Evolutionary conservation across 129 eudicot genomes (phyloP).

Genomic region (Pseudognaphalium luteoalbum): DNA sequence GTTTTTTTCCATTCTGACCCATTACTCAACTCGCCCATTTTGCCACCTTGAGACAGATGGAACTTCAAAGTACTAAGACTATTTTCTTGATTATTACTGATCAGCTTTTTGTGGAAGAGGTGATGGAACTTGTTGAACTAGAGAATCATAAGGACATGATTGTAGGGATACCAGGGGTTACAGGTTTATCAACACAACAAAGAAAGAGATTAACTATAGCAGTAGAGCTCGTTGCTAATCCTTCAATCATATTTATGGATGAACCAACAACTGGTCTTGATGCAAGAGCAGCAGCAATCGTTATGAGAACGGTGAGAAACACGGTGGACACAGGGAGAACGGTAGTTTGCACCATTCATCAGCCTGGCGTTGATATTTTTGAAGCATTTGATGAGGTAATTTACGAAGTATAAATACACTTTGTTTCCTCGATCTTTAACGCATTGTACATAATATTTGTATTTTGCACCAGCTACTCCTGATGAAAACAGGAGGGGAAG

Average conservation of each 20-base stretch:
- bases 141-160: conserved; percentile 34
- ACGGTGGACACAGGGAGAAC: conserved; percentile 56
- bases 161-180: conserved; percentile 48
- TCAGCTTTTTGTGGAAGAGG: conserved; percentile 46
- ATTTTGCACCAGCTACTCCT: conserved; percentile 33
- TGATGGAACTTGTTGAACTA: conserved; percentile 48
- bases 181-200: conserved; percentile 51
- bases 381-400: conserved; percentile 57
- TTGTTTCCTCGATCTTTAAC: not conserved
- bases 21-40: not conserved
- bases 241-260: conserved; percentile 58
- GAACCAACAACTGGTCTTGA: conserved; percentile 62
- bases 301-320: conserved; percentile 55
- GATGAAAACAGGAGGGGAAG: conserved; percentile 51
- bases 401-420: not conserved
- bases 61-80: not conserved
- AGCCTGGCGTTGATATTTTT: conserved; percentile 53
- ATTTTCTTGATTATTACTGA: not conserved
- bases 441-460: not conserved
- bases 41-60: not conserved
- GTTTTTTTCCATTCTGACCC: not conserved
- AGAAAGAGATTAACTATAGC: conserved; percentile 55
- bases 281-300: conserved; percentile 63
- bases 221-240: conserved; percentile 56
- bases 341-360: conserved; percentile 59